phyloP scores from a whole-genome alignment of 345 rosid species.

The Brassica nigra region DNA sequence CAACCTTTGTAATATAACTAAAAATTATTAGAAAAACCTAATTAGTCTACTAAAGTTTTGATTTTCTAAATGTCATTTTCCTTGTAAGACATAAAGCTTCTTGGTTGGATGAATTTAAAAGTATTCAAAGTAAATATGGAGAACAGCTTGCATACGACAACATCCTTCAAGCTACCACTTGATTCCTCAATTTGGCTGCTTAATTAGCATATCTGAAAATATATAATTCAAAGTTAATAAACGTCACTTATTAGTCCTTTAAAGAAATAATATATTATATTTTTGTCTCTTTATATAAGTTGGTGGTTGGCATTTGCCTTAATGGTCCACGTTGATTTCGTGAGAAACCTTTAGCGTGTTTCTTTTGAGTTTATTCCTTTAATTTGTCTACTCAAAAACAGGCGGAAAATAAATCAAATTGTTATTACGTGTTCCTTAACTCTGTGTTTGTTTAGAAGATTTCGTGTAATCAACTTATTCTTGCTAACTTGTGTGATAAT shows the following conservation, averaged over 20 bases:
- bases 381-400: constrained; percentile 12
- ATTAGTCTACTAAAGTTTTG: not conserved
- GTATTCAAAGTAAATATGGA: constrained; percentile 32
- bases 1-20: not conserved
- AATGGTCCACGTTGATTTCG: constrained; percentile 33
- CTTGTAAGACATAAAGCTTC: constrained; percentile 35
- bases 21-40: not conserved
- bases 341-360: constrained; percentile 33
- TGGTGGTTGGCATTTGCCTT: constrained; percentile 28
- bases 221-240: not conserved
- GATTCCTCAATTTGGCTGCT: constrained; percentile 35
- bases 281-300: constrained; percentile 32
- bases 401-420: not conserved
- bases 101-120: constrained; percentile 35
- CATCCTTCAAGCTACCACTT: constrained; percentile 28
- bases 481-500: constrained; percentile 18
- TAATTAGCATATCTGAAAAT: constrained; percentile 14
- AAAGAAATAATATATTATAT: constrained; percentile 7
- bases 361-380: constrained; percentile 28
- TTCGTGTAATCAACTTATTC: constrained; percentile 19
- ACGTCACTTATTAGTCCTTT: constrained; percentile 25
- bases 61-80: constrained; percentile 16
- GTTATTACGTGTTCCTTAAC: constrained; percentile 23
- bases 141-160: constrained; percentile 36
- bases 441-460: constrained; percentile 13